Conservation (phyloP, 192 early-diverging fungal genomes). For the Backusella australiensis region DNA sequence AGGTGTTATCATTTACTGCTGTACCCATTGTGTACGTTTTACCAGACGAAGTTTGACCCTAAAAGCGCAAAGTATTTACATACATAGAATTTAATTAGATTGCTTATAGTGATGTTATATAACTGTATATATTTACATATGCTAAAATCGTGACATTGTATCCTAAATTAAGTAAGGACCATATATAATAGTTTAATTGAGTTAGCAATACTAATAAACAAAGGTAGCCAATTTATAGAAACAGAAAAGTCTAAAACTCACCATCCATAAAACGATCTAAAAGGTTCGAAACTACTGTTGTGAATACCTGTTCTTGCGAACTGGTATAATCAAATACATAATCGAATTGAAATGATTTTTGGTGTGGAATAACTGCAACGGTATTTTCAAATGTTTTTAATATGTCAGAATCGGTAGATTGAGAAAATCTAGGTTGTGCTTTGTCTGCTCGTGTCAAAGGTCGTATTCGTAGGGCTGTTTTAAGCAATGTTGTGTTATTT, state of each 20-base stretch:
- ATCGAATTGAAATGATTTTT: constrained; percentile 32
- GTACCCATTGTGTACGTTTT: constrained; percentile 98
- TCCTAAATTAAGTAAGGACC: constrained; percentile 51
- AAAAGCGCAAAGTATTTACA: background rate
- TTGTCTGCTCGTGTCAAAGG: constrained; percentile 23
- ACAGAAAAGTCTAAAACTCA: background rate
- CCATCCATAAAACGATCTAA: constrained; percentile 32
- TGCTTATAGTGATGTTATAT: background rate
- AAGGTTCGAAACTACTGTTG: constrained; percentile 11
- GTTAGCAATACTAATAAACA: background rate
- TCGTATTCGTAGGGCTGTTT: constrained; percentile 25
- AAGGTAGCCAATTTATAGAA: background rate
- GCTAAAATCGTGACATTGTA: constrained; percentile 95
- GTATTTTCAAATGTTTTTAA: constrained; percentile 28
- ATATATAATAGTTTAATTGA: background rate
- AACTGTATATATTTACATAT: constrained; percentile 45
- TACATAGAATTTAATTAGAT: background rate
- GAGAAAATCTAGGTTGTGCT: constrained; percentile 21
- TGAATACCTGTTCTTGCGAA: constrained; percentile 31
- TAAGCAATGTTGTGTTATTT: background rate
- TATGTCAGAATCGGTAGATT: constrained; percentile 23
- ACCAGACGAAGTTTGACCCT: constrained; percentile 86
- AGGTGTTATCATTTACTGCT: constrained; percentile 25
- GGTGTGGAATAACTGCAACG: constrained; percentile 20
- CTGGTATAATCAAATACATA: constrained; percentile 25